phyloP scores from a whole-genome alignment of 352 stramenopile genomes.

The Pythium brachiatum region DNA sequence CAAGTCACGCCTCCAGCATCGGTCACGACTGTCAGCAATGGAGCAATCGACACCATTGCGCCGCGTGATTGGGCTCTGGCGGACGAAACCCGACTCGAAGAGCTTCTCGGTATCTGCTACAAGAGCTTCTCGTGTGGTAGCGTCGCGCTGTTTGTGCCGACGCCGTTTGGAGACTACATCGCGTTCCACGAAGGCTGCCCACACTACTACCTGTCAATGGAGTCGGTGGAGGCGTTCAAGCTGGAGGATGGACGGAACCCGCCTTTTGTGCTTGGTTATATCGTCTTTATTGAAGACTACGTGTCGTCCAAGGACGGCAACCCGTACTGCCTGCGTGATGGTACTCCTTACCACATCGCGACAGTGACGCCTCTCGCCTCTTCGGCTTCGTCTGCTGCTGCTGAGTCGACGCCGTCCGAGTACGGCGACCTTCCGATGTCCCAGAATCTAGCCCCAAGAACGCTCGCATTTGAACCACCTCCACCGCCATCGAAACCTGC shows the following conservation, averaged over 20 bases:
- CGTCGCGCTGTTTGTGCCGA: slow-evolving; percentile 75
- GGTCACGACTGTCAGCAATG: neutral
- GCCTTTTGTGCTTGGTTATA: slow-evolving; percentile 72
- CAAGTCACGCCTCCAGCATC: neutral
- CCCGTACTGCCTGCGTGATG: slow-evolving; percentile 66
- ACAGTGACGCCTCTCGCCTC: slow-evolving; percentile 64
- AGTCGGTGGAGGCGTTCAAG: slow-evolving; percentile 76
- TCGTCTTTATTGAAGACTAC: slow-evolving; percentile 82
- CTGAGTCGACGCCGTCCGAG: slow-evolving; percentile 23
- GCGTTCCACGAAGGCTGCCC: slow-evolving; percentile 83
- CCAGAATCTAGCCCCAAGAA: slow-evolving; percentile 50
- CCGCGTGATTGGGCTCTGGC: slow-evolving; percentile 45
- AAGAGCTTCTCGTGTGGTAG: slow-evolving; percentile 73
- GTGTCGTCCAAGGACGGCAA: slow-evolving; percentile 61
- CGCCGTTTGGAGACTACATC: slow-evolving; percentile 80
- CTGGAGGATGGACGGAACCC: slow-evolving; percentile 65
- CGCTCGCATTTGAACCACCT: slow-evolving; percentile 16
- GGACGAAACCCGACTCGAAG: slow-evolving; percentile 64
- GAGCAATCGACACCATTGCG: slow-evolving; percentile 20
- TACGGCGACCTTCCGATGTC: slow-evolving; percentile 63
- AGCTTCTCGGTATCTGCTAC: slow-evolving; percentile 80
- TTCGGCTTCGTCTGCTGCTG: slow-evolving; percentile 17
- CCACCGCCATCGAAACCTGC: slow-evolving; percentile 25
- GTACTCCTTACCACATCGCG: slow-evolving; percentile 71
- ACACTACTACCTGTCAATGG: slow-evolving; percentile 77